Evolutionary conservation across 768 basidiomycete genomes (phyloP).

Genomic region (Calocera viscosa): DNA sequence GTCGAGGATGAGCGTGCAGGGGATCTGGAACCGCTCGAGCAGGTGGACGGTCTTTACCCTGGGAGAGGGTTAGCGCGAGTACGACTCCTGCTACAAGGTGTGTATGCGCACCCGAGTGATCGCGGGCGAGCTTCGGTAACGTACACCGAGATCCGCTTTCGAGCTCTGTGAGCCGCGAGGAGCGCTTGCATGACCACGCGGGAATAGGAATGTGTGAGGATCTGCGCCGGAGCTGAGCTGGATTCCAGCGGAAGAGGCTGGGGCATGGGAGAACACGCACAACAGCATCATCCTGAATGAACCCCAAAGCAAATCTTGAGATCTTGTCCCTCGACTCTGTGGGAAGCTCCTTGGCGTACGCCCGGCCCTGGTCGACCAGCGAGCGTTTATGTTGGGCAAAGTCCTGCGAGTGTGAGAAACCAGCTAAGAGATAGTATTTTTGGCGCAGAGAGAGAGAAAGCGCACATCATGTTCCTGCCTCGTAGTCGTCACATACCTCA

Average conservation of each 20-base stretch:
- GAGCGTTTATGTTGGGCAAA: conserved; percentile 74
- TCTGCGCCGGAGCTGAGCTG: conserved; percentile 46
- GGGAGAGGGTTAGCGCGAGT: conserved; percentile 17
- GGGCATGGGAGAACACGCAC: conserved; percentile 31
- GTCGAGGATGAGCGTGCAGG: conserved; percentile 88
- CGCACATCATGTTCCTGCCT: conserved; percentile 71
- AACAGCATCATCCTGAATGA: conserved; percentile 90
- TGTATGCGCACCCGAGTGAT: conserved; percentile 61
- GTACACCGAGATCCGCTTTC: conserved; percentile 91
- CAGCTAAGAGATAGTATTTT: too few species aligned
- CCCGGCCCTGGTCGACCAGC: conserved; percentile 66
- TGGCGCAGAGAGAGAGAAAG: too few species aligned
- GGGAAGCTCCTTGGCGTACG: conserved; percentile 57
- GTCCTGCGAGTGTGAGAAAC: too few species aligned
- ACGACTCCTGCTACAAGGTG: background rate
- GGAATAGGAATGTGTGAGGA: conserved; percentile 93
- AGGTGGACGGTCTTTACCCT: conserved; percentile 86
- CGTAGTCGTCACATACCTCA: conserved; percentile 73
- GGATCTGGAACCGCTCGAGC: conserved; percentile 79
- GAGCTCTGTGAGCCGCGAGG: conserved; percentile 67
- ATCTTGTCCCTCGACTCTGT: conserved; percentile 81
- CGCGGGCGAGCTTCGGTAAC: conserved; percentile 92
- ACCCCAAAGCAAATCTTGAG: conserved; percentile 73
- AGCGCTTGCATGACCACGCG: conserved; percentile 90
- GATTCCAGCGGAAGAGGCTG: too few species aligned